Evolutionary conservation across 2,329 filamentous ascomycete genomes (phyloP), one percentile per base, ranked within the genome.

Genomic region (Fusarium tricinctum): DNA sequence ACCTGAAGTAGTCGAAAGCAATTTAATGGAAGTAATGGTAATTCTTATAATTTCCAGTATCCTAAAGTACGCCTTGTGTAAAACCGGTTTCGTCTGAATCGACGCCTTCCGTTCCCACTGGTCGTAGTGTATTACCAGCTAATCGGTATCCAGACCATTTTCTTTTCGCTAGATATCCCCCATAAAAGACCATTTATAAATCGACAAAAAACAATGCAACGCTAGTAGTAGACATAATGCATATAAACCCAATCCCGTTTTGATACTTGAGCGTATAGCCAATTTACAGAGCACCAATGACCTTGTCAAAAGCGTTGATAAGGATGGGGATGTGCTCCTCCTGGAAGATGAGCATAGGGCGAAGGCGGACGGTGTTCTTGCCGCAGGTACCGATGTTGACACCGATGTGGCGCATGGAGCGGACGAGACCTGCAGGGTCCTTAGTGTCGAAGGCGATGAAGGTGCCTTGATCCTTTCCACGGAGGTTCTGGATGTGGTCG

Each of bases 321-420:
- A 77, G 69, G 59, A 75, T 60, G 20, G 75, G 68, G 47, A 76
- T 88, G 80, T 93, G 91, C 75, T 88, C 83, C 80, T 89, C 86
- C 83, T 92, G 89, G 83, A 95, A 94, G 74, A 94, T 88, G 73
- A 95, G 81, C 92, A 95, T 95, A 12, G 92, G 92, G 71, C 92
- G 84, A 77, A 95, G 80, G 61, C 92, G 81, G 20, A 95, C 89
- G 15, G 92, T 91, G 66, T 79, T 81, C 76, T 85, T 85, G 30
- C 92, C 92, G 72, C 86, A 89, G n/a, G 91, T 92, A 67, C 92
- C 92, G 75, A 94, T 89, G 80, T 94, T 94, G 75, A 95, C 82
- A 63, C 92, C 92, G 4, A 91, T 82, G 4, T 79, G 81, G 86
- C 93, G 94, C 70, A 90, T 91, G 79, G 87, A 88, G 78, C 83